These are phyloP conservation scores for Podaxis sp. DNA, from an alignment of 768 basidiomycete species.

Conservation along the genomic window DNA sequence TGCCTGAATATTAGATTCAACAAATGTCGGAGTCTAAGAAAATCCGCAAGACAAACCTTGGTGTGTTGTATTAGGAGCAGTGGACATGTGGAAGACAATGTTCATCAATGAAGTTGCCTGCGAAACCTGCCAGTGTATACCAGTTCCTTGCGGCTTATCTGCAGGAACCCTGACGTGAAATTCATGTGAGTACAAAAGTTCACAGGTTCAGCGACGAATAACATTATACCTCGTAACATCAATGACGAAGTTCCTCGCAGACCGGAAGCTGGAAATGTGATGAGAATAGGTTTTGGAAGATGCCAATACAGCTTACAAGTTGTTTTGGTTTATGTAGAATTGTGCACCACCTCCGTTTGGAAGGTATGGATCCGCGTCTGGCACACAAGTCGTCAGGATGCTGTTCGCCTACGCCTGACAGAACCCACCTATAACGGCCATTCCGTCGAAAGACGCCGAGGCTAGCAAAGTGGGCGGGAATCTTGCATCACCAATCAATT, in stretches of 20 bases:
- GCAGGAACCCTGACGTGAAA: slow-evolving; percentile 43
- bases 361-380: slow-evolving; percentile 77
- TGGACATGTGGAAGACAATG: slow-evolving; percentile 71
- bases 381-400: background rate
- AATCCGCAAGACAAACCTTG: slow-evolving; percentile 44
- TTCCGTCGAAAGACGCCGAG: slow-evolving; percentile 56
- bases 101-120: slow-evolving; percentile 77
- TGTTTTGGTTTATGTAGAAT: slow-evolving; percentile 63
- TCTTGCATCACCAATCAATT: slow-evolving; percentile 74
- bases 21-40: background rate
- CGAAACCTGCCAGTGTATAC: slow-evolving; percentile 83
- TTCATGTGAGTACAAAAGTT: background rate
- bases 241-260: slow-evolving; percentile 73
- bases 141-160: slow-evolving; percentile 55
- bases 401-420: no score
- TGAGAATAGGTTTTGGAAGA: background rate
- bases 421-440: slow-evolving; percentile 71
- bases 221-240: slow-evolving; percentile 49
- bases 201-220: no score
- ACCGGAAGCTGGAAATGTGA: slow-evolving; percentile 51
- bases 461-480: slow-evolving; percentile 69
- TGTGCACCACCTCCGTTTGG: slow-evolving; percentile 59
- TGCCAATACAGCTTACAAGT: slow-evolving; percentile 50
- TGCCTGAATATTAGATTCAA: slow-evolving; percentile 27
- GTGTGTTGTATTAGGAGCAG: slow-evolving; percentile 59